A percentile compares a stretch with the other conserved stretches of the same genome.
These are phyloP conservation scores for Arthroderma sp. DNA, from an alignment of 2,329 filamentous ascomycete genomes.

Conservation along the genomic window DNA sequence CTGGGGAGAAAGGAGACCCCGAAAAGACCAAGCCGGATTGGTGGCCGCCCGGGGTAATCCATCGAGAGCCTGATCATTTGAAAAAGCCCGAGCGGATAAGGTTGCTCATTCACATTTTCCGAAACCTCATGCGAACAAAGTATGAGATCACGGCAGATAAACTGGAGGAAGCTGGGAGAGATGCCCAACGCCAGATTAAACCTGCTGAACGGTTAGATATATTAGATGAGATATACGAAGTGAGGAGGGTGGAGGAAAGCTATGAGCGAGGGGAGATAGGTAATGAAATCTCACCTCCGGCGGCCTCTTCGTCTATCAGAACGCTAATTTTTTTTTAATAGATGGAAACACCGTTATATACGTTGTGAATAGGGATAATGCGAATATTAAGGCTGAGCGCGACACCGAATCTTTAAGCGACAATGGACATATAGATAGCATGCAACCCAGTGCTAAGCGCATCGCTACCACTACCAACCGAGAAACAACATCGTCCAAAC, in stretches of 20 bases:
- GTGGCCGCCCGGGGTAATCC: slow-evolving; percentile 33
- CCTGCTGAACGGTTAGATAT: slow-evolving; percentile 23
- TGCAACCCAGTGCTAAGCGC: too few relatives aligned
- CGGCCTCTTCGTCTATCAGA: too few relatives aligned
- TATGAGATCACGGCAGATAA: slow-evolving; percentile 25
- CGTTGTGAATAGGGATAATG: slow-evolving; percentile 24
- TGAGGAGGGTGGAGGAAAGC: slow-evolving; percentile 26
- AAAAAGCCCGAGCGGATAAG: slow-evolving; percentile 30
- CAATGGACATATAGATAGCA: background rate
- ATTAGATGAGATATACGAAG: slow-evolving; percentile 29
- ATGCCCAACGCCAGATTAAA: slow-evolving; percentile 24
- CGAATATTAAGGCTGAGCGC: slow-evolving; percentile 8
- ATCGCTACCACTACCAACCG: too few relatives aligned
- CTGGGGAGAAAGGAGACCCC: slow-evolving; percentile 27
- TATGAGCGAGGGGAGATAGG: slow-evolving; percentile 30
- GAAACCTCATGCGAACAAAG: slow-evolving; percentile 19
- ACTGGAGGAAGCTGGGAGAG: slow-evolving; percentile 27
- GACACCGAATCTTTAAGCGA: slow-evolving; percentile 7
- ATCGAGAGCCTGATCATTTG: slow-evolving; percentile 38
- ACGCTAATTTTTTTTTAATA: slow-evolving; percentile 8
- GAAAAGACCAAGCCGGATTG: slow-evolving; percentile 34
- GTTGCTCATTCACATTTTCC: slow-evolving; percentile 29
- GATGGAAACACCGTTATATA: slow-evolving; percentile 25
- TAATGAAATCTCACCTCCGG: too few relatives aligned
- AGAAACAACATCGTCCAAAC: background rate